Percentiles rank a stretch among this genome's conserved stretches.
phyloP scores from a whole-genome alignment of 2,329 filamentous ascomycete species.

The Aspergillus transmontanensis region DNA sequence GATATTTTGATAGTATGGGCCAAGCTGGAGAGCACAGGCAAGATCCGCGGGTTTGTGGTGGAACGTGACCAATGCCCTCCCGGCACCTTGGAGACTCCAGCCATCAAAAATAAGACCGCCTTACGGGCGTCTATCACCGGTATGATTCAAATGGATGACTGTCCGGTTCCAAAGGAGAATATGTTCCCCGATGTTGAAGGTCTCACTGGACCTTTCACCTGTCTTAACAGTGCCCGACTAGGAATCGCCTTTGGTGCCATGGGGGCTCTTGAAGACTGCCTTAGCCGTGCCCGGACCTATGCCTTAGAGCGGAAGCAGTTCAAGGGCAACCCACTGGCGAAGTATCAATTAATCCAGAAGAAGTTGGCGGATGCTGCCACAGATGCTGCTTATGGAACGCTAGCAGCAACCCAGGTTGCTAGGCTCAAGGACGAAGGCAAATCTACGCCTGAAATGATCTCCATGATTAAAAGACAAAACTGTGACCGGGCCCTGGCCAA shows the following conservation, averaged over 20 bases:
- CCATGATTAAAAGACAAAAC: slow-evolving; percentile 95
- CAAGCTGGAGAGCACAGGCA: slow-evolving; percentile 85
- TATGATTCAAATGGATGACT: slow-evolving; percentile 94
- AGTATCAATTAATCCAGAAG: slow-evolving; percentile 97
- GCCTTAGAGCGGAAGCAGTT: slow-evolving; percentile 94
- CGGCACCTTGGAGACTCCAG: slow-evolving; percentile 86
- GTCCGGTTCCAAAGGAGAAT: slow-evolving; percentile 83
- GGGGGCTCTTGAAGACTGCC: slow-evolving; percentile 90
- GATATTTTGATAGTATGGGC: slow-evolving; percentile 90
- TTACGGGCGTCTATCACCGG: slow-evolving; percentile 91
- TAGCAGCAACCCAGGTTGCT: slow-evolving; percentile 88
- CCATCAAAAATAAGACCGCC: slow-evolving; percentile 93
- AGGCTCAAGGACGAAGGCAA: slow-evolving; percentile 90
- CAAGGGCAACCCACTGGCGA: slow-evolving; percentile 90
- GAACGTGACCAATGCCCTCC: slow-evolving; percentile 82
- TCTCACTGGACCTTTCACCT: slow-evolving; percentile 84
- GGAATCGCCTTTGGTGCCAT: slow-evolving; percentile 94
- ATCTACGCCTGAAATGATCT: slow-evolving; percentile 91
- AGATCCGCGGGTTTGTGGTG: slow-evolving; percentile 90
- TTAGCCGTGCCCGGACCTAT: slow-evolving; percentile 78
- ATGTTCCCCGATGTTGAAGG: slow-evolving; percentile 94
- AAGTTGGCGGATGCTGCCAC: slow-evolving; percentile 92
- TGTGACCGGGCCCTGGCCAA: slow-evolving; percentile 86
- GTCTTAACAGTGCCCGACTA: slow-evolving; percentile 88
- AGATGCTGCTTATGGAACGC: slow-evolving; percentile 86